Percentiles rank a stretch among this genome's conserved stretches.
These are phyloP conservation scores for Stemphylium lycopersici DNA, from an alignment of 2,329 filamentous ascomycete species.

Conservation along the genomic window DNA sequence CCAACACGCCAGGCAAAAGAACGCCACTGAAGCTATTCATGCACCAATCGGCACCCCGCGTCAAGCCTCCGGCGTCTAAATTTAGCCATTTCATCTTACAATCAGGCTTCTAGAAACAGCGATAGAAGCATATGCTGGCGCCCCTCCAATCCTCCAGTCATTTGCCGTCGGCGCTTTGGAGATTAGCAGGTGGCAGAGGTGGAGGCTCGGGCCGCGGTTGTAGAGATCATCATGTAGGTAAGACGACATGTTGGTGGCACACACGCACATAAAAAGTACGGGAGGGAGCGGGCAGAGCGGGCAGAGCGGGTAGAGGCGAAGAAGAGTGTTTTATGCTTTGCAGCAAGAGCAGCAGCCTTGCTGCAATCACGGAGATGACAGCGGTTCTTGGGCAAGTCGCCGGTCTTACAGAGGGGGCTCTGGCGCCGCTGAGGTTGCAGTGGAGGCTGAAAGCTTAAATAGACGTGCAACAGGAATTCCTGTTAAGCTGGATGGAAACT, in stretches of 20 bases:
- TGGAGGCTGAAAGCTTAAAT: constrained; percentile 5
- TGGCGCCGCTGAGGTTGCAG: background rate
- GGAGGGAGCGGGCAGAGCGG: background rate
- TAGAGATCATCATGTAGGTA: background rate
- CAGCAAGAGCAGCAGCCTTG: background rate
- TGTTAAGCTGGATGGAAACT: background rate
- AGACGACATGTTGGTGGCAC: constrained; percentile 4
- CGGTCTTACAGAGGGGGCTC: background rate
- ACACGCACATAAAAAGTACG: background rate
- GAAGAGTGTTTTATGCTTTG: constrained; percentile 6
- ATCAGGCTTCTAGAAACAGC: background rate
- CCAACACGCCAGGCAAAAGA: background rate
- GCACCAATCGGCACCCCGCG: constrained; percentile 10
- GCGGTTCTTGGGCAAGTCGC: constrained; percentile 8
- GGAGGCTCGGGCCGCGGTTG: constrained; percentile 1
- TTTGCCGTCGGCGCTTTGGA: background rate
- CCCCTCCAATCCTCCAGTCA: background rate
- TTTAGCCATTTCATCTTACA: background rate
- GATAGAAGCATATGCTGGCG: too few relatives aligned
- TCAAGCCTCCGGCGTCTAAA: background rate
- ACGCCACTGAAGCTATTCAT: constrained; percentile 8
- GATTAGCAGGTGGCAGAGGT: background rate
- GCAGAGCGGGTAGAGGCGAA: constrained; percentile 11
- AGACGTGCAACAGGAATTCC: background rate
- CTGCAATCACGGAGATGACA: constrained; percentile 10